Percentiles rank a stretch among this genome's conserved stretches.
phyloP scores from a whole-genome alignment of 257 asterid species.

The Paraleonurus japonicus region DNA sequence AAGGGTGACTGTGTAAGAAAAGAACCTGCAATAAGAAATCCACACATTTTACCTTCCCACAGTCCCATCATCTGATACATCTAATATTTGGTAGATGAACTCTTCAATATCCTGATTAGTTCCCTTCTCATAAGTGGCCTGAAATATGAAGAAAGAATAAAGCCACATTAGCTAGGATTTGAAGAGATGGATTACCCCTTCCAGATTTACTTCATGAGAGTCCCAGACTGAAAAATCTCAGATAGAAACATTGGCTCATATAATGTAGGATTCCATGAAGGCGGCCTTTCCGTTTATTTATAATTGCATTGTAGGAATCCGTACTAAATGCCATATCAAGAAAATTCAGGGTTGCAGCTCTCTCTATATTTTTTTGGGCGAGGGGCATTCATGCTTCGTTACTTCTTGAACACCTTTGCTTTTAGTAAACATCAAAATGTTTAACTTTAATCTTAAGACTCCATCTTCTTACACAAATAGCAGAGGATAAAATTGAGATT shows the following conservation, averaged over 20 bases:
- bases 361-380: no score
- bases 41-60: slow-evolving; percentile 57
- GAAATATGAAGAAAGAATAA: slow-evolving; percentile 29
- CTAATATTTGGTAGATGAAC: slow-evolving; percentile 76
- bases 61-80: slow-evolving; percentile 64
- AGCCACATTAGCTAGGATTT: no score
- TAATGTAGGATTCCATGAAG: no score
- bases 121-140: slow-evolving; percentile 94
- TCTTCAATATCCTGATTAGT: slow-evolving; percentile 83
- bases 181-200: no score
- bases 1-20: background rate
- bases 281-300: no score
- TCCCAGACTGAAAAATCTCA: no score
- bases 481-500: background rate
- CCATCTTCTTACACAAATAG: background rate
- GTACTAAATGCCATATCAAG: no score
- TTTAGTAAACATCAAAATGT: background rate
- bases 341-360: no score
- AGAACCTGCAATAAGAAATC: slow-evolving; percentile 8
- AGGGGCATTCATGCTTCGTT: background rate
- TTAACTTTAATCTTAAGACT: background rate
- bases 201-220: no score
- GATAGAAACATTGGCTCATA: no score
- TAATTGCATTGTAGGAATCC: no score
- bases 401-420: background rate